Conservation (phyloP, 768 basidiomycete species). For the Pholiota conissans region DNA sequence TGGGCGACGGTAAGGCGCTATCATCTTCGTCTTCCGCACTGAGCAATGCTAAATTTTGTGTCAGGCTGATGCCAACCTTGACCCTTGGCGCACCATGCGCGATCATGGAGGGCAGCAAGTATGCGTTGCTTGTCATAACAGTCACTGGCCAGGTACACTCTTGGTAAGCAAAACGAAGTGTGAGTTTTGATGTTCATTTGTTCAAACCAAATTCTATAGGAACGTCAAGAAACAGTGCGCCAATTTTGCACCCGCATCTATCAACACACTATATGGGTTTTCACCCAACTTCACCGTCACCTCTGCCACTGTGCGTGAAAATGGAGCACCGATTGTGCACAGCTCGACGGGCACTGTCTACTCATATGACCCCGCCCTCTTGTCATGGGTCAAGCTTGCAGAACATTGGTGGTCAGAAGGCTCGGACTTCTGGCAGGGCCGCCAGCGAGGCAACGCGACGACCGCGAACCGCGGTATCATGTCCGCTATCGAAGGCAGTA, state of each 20-base stretch:
- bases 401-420: constrained; percentile 86
- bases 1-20: constrained; percentile 67
- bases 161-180: constrained; percentile 51
- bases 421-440: constrained; percentile 80
- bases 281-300: constrained; percentile 62
- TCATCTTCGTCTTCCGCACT: constrained; percentile 1
- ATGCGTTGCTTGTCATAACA: constrained; percentile 73
- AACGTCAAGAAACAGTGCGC: constrained; percentile 69
- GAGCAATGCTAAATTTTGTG: not conserved
- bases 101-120: constrained; percentile 64
- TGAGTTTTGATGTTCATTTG: not conserved
- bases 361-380: constrained; percentile 71
- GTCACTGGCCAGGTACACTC: constrained; percentile 68
- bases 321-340: constrained; percentile 76
- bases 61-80: constrained; percentile 77
- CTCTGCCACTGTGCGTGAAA: constrained; percentile 68
- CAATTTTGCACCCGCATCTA: constrained; percentile 63
- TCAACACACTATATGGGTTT: constrained; percentile 56
- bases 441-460: constrained; percentile 49
- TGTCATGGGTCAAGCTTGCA: constrained; percentile 72
- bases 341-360: constrained; percentile 78
- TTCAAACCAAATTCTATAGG: constrained; percentile 41
- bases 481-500: constrained; percentile 48
- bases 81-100: constrained; percentile 70
- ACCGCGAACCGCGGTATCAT: constrained; percentile 52